Conservation (phyloP, 208 protist genomes). For the Acanthamoeba lenticulata region DNA sequence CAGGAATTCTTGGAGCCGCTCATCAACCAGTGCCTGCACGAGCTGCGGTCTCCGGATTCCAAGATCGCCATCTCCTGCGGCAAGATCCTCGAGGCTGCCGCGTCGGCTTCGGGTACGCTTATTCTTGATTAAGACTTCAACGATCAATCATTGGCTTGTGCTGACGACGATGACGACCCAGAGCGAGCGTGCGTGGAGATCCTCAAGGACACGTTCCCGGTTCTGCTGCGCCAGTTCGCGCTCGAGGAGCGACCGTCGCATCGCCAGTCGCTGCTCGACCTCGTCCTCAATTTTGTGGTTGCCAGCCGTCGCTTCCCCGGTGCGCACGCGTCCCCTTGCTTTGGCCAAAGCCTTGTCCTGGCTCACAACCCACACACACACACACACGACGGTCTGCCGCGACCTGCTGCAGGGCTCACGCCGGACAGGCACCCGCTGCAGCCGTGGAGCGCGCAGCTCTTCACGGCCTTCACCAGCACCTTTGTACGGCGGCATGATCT, state of each 20-base stretch:
- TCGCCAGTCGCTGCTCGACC: constrained; percentile 27
- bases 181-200: constrained; percentile 37
- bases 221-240: constrained; percentile 35
- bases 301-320: neutral
- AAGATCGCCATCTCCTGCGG: constrained; percentile 57
- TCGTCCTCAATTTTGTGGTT: constrained; percentile 29
- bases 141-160: no score
- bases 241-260: constrained; percentile 28
- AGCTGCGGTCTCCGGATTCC: constrained; percentile 43
- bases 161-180: no score
- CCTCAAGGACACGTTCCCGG: constrained; percentile 33
- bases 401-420: neutral
- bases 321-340: neutral
- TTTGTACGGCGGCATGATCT: no score
- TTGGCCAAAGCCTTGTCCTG: neutral
- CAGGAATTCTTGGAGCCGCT: constrained; percentile 11
- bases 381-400: neutral
- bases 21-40: constrained; percentile 58
- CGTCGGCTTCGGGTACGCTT: constrained; percentile 41
- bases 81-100: neutral
- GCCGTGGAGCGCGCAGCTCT: neutral
- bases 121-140: no score
- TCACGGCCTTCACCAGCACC: neutral
- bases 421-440: neutral
- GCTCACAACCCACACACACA: neutral